Conservation (phyloP, 176 grass and related monocot genomes). For the Carex pumila region DNA sequence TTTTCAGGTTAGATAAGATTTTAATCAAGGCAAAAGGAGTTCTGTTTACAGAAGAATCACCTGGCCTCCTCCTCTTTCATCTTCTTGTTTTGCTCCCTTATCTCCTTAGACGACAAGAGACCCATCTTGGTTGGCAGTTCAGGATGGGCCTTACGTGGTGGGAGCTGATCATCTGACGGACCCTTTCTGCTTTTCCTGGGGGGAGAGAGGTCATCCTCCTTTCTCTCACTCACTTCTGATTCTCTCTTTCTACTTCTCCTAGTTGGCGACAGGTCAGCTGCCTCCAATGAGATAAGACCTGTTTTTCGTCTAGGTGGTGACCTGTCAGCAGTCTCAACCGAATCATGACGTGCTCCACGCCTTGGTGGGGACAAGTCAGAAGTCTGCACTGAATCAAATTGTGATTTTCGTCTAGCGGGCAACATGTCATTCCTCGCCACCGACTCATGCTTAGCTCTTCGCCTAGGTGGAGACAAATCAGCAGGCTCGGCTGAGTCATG, state of each 20-base stretch:
- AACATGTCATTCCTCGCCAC: constrained; percentile 25
- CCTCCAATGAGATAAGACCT: background rate
- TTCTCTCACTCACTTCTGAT: constrained; percentile 20
- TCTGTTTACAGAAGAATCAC: background rate
- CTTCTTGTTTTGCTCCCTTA: constrained; percentile 64
- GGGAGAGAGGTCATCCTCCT: constrained; percentile 42
- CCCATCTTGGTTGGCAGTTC: constrained; percentile 32
- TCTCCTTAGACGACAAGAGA: constrained; percentile 55
- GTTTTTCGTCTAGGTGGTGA: constrained; percentile 30
- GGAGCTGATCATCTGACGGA: constrained; percentile 8
- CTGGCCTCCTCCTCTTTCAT: constrained; percentile 48
- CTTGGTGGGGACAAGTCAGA: constrained; percentile 38
- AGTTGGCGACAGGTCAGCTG: constrained; percentile 36
- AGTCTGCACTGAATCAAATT: background rate
- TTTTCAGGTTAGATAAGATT: background rate
- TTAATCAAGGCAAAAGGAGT: background rate
- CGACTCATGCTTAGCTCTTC: constrained; percentile 5
- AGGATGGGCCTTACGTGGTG: background rate
- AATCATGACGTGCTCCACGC: constrained; percentile 27
- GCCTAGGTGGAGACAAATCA: constrained; percentile 36
- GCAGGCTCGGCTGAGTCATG: constrained; percentile 29
- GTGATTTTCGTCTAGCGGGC: constrained; percentile 23
- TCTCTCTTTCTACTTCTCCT: constrained; percentile 39
- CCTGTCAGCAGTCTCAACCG: constrained; percentile 18
- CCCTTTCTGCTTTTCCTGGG: constrained; percentile 54